Percentiles rank a stretch among this genome's conserved stretches.
Conservation (phyloP, 768 basidiomycete species). For the Termitomyces bulborhizus region DNA sequence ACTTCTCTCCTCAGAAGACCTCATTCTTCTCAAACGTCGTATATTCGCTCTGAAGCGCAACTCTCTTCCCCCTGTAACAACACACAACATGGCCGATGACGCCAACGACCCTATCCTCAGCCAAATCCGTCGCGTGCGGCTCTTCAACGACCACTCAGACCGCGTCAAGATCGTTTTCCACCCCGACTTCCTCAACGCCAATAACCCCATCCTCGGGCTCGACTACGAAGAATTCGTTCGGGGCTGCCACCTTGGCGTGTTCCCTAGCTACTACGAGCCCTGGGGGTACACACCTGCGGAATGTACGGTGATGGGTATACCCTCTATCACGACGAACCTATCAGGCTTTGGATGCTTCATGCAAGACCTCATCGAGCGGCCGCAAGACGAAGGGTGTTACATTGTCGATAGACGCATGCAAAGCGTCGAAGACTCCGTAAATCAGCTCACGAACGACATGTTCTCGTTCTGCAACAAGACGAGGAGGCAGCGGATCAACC, state of each 20-base stretch:
- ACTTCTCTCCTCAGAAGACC: slow-evolving; percentile 87
- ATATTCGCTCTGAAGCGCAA: slow-evolving; percentile 95
- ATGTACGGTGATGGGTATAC: slow-evolving; percentile 99
- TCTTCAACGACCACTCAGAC: slow-evolving; percentile 86
- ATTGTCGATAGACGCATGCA: slow-evolving; percentile 91
- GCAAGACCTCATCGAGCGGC: slow-evolving; percentile 94
- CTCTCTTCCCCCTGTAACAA: slow-evolving; percentile 92
- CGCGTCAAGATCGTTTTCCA: slow-evolving; percentile 98
- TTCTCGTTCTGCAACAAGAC: slow-evolving; percentile 75
- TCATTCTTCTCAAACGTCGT: slow-evolving; percentile 89
- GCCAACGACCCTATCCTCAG: slow-evolving; percentile 87
- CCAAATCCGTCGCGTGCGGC: slow-evolving; percentile 88
- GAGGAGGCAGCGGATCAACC: slow-evolving; percentile 96
- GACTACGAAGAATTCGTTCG: slow-evolving; percentile 99
- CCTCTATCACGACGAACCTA: slow-evolving; percentile 94
- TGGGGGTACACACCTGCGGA: slow-evolving; percentile 98
- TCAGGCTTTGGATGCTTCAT: slow-evolving; percentile 98
- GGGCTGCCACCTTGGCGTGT: slow-evolving; percentile 96
- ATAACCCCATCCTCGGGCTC: slow-evolving; percentile 94
- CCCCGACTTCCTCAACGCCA: slow-evolving; percentile 96
- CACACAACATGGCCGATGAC: slow-evolving; percentile 98
- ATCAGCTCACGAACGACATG: slow-evolving; percentile 72
- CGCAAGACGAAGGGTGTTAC: slow-evolving; percentile 93
- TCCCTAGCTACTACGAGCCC: slow-evolving; percentile 96
- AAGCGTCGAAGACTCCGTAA: slow-evolving; percentile 88